Percentiles rank a stretch among this genome's conserved stretches.
Evolutionary conservation across 75 land plant species (phyloP).

Genomic region (Pinus albicaulis): DNA sequence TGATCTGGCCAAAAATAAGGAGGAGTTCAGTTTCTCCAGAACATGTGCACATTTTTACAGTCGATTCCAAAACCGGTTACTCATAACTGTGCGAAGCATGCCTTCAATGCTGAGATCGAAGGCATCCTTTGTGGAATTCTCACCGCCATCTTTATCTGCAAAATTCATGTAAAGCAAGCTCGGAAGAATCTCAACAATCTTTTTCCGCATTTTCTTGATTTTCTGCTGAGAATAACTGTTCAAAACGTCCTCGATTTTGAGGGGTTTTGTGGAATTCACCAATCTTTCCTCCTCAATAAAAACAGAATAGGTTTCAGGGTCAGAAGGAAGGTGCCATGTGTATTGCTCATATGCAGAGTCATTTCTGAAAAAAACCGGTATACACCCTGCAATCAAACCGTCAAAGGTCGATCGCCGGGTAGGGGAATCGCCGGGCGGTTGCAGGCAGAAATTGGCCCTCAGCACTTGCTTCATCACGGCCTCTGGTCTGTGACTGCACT

Average conservation of each 20-base stretch:
- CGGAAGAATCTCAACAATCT: constrained; percentile 3
- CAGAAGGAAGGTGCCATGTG: constrained; percentile 38
- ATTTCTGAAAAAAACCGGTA: constrained; percentile 36
- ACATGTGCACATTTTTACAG: no score
- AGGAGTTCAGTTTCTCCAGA: no score
- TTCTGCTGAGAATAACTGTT: neutral
- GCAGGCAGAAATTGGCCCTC: constrained; percentile 13
- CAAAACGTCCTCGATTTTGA: constrained; percentile 5
- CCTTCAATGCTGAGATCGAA: constrained; percentile 10
- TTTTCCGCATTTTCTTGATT: constrained; percentile 3
- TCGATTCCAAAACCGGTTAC: no score
- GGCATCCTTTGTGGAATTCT: neutral
- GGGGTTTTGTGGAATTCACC: neutral
- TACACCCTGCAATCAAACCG: constrained; percentile 35
- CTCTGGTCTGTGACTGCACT: constrained; percentile 20
- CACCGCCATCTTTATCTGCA: neutral
- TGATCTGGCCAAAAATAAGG: no score
- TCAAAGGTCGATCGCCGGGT: constrained; percentile 35
- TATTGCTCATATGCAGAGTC: constrained; percentile 37
- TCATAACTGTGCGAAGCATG: constrained; percentile 2
- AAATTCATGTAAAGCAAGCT: neutral
- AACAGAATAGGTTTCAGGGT: constrained; percentile 22
- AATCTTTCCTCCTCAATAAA: constrained; percentile 14
- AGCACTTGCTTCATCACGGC: constrained; percentile 9
- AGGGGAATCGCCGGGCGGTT: constrained; percentile 31